Base-by-base conservation (phyloP, 2,329 filamentous ascomycete species). In the Claviceps paspali region DNA sequence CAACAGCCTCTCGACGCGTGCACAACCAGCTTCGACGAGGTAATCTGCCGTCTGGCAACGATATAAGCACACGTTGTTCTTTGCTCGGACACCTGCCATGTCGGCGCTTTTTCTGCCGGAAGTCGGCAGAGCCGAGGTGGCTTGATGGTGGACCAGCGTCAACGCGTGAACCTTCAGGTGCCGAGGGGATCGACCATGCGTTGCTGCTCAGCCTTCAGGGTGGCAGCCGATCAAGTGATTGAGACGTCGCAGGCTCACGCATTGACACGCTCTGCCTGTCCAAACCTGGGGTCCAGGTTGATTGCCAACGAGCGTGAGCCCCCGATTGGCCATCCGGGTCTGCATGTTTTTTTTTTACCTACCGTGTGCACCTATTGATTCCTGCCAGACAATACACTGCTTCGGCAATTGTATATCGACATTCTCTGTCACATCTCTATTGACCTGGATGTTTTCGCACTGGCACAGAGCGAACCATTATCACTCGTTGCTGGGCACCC, bases 401-500 rank as follows among this genome's bases (percentile, higher is more conserved):
- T 47, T 46, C 44, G 44, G 49, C 49, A 33, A 44, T 41, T 47
- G 53, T 54, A 51, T 51, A 67, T 68, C 64, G 65, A 62, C 66
- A 62, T 66, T 59, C 62, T 61, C 53, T 45, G 58, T 56, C 59
- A 60, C 43, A 48, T 53, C 51, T 48, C 54, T 49, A 57, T 67
- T 63, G 64, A 55, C 61, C 52, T 62, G 60, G 56, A 60, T 65
- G 64, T 70, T 66, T 69, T 68, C 65, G 63, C 64, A 56, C 65
- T 70, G 68, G 67, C 67, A 68, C 56, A 69, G 62, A 70, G 53
- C 23, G 51, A 63, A 52, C 45, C 3, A 33, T 24, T 9, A 44
- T 41, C 50, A 53, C 67, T 67, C 65, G 57, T 67, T 69, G 65
- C 67, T 70, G 65, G 65, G 66, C 66, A 64, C 66, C 64, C 61